Base-by-base conservation (phyloP, 345 rosid species). In the Eucalyptus tenuipes region DNA sequence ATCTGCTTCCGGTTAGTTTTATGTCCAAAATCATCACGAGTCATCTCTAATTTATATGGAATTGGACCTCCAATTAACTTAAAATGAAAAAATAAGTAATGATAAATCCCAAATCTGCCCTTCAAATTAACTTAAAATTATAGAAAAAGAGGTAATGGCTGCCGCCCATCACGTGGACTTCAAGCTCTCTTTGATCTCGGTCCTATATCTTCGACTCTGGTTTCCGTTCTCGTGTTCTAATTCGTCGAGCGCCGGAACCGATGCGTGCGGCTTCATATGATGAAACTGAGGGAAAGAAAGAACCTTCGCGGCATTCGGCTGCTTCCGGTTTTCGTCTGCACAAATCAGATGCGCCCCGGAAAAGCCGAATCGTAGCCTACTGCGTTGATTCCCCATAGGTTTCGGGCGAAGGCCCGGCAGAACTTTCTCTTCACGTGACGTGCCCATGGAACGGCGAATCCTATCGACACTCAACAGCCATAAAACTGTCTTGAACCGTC, bases 1-100 rank as follows among this genome's bases (percentile, higher is more conserved):
- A 18, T 7, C 0, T 20, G 10, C 10, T 5, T 24, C 57, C 2
- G 0, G 6, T 52, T 18, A 52, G 25, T 52, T 10, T 52, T 52
- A 17, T 0, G 24, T 18, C 57, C 24, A 52, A 52, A 52, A 52
- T 52, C 2, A 22, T 52, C 57, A 17, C 10, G 24, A 52, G 57
- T 20, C 10, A 7, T 20, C 25, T 20, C 11, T 53, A 22, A 53
- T 53, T 50, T 17, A 3, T 50, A 50, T 50, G 53, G 53, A 50
- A 3, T 1, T 7, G 22, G 8, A 50, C 53, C 53, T 7, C 53
- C 53, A 50, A 50, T 50, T 50, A 7, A 17, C 55, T 50, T 50
- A 7, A 7, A 17, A 17, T 7, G 22, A 50, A 50, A 50, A 50
- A 50, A 17, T 17, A 50, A 50, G 55, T 50, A 50, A 16, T 6